A percentile compares a stretch with the other conserved stretches of the same genome.
Evolutionary conservation across 2,329 filamentous ascomycete genomes (phyloP).

Genomic region (Cladophialophora carrionii): DNA sequence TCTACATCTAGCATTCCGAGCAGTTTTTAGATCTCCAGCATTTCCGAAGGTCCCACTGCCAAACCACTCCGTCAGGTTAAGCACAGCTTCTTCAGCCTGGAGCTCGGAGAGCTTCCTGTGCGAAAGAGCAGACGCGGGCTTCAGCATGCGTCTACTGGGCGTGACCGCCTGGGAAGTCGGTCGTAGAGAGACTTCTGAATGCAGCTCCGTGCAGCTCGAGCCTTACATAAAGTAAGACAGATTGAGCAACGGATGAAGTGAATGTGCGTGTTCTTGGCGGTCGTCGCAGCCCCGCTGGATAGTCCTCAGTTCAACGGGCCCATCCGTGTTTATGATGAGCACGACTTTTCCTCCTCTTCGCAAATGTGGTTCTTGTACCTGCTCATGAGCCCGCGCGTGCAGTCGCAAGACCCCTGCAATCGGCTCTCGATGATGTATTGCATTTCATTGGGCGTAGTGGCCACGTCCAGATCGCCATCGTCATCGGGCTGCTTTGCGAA

Average conservation of each 20-base stretch:
- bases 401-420: background rate
- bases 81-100: background rate
- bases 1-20: background rate
- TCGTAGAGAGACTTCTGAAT: background rate
- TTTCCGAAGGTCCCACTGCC: background rate
- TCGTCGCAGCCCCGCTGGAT: background rate
- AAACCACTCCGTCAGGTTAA: background rate
- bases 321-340: background rate
- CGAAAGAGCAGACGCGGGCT: background rate
- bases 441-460: constrained; percentile 5
- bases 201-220: too few relatives aligned
- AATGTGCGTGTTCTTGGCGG: background rate
- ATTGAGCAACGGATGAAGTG: background rate
- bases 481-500: constrained; percentile 19
- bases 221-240: background rate
- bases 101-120: background rate
- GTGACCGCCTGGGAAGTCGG: background rate
- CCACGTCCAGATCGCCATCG: constrained; percentile 7
- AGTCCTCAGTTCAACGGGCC: background rate
- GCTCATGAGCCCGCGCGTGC: background rate
- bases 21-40: background rate
- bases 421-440: constrained; percentile 10
- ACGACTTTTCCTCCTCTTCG: background rate
- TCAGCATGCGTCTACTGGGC: background rate
- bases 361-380: background rate